These are phyloP conservation scores for Cutaneotrichosporon sp. DNA, from an alignment of 1,284 basidiomycete species.

Conservation along the genomic window DNA sequence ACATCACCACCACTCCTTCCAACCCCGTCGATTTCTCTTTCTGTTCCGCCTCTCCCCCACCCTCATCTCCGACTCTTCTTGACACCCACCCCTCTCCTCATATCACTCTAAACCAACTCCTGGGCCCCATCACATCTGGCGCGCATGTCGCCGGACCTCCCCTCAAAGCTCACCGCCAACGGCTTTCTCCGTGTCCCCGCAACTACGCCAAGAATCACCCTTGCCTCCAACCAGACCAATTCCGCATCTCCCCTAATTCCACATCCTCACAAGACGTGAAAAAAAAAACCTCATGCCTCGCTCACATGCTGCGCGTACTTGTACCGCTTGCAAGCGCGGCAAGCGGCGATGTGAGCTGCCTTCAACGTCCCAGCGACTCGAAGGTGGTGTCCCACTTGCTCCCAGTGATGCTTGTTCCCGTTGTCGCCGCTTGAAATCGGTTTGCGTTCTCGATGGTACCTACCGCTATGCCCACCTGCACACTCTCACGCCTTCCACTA, in stretches of 20 bases:
- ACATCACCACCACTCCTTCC: too few relatives aligned
- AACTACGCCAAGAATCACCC: neutral
- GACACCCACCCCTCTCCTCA: too few relatives aligned
- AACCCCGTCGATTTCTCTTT: too few relatives aligned
- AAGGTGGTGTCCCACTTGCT: neutral
- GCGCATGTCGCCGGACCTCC: too few relatives aligned
- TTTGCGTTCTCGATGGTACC: neutral
- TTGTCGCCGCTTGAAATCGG: neutral
- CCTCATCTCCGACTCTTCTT: too few relatives aligned
- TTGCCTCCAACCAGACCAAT: neutral
- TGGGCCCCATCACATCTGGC: too few relatives aligned
- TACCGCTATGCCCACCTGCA: neutral
- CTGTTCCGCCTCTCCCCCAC: too few relatives aligned
- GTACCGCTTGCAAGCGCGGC: neutral
- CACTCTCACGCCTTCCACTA: neutral
- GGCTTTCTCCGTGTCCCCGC: too few relatives aligned
- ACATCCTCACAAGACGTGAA: too few relatives aligned
- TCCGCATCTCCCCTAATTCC: neutral
- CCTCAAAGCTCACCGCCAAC: neutral
- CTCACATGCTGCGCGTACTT: neutral
- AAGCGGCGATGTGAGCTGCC: slow-evolving; percentile 2
- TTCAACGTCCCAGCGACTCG: neutral
- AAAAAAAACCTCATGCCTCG: neutral
- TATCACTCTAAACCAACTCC: too few relatives aligned
- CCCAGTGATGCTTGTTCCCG: neutral